Evolutionary conservation across 106 monocot genomes (phyloP), one percentile per base, ranked within the genome.

Genomic region (Apostasia shenzhenica): DNA sequence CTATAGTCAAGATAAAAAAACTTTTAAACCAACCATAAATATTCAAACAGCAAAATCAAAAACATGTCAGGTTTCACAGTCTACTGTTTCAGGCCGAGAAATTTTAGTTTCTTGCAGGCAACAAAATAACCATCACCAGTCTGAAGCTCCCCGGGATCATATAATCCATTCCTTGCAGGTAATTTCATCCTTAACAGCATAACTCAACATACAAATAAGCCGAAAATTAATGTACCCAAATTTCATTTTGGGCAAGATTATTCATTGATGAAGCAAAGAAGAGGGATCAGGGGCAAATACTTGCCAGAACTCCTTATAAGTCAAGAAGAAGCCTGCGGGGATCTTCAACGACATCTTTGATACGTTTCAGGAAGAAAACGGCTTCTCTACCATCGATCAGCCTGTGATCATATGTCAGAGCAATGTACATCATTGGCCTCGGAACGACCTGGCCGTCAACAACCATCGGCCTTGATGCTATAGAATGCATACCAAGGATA

Each of bases 351-450:
- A 88, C 85, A 72, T 95, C 91, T 82, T 95, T 95, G 70, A 95
- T 86, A 8, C 87, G 81, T 1, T 85, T 75, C 45, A 95, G 64
- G 79, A 95, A 95, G 76, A 77, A 88, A 3, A 95, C 95, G 4
- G 95, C 95, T 61, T 88, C 95, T 86, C 91, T 88, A 14, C 95
- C 91, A 73, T 95, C 88, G 5, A 95, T 95, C 55, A 95, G 67
- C 56, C 95, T 72, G 51, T 95, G 95, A 62, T 95, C 95, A 43
- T 95, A 95, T 1, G 91, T 95, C 76, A 95, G 68, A 0, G 95
- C 88, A 57, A 91, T 57, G 72, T 95, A 91, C 95, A 91, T 95
- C 95, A 95, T 89, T 11, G 91, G 95, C 76, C 95, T 88, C 7
- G 88, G 72, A 14, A 84, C 70, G 12, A 91, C 70, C 4, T 48